Base-by-base conservation (phyloP, 2,329 filamentous ascomycete genomes). In the Cercospora sesami region DNA sequence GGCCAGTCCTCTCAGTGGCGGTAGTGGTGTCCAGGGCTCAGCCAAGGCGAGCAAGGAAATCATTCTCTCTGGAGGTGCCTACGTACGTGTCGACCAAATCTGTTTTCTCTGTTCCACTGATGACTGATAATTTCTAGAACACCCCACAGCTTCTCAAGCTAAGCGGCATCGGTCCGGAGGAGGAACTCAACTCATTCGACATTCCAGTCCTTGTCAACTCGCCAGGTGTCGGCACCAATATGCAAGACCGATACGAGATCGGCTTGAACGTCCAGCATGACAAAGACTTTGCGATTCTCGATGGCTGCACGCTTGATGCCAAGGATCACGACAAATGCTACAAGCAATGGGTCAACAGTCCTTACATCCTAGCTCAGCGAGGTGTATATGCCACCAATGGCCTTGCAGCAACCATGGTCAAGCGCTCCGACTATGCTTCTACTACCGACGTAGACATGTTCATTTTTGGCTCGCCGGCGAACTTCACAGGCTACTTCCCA, bases 71-170 rank as follows among this genome's bases (percentile, higher is more conserved):
- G 83, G 76, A 7, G 88, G 88, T n/a, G 83, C 86, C 1, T 90
- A 86, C 77, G 48, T 53, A n/a, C 14, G 48, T 30, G 6, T 8
- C 23, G 26, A 10, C 23, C 12, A 28, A 3, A 14, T 16, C 14
- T 3, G 5, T 18, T 14, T 0, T 16, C 5, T 28, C 14, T 16
- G 21, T 53, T 14, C 23, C 5, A 30, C 7, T 28, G 21, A 4
- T 10, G 10, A 8, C 48, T 53, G 48, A 53, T 14, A 30, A 9
- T 8, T 30, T 1, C 12, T 7, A 53, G 48, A 88, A 90, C 78
- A 85, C 85, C 1, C 87, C 88, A 8, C 88, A 91, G 76, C 78
- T 91, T 4, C 84, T 91, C 16, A 87, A 89, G 79, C 83, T 90
- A 1, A 86, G 83, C 62, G 89, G 89, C n/a, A 83, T 91, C 36